Conservation (phyloP, 179 eudicot species). For the Vitellaria paradoxa region DNA sequence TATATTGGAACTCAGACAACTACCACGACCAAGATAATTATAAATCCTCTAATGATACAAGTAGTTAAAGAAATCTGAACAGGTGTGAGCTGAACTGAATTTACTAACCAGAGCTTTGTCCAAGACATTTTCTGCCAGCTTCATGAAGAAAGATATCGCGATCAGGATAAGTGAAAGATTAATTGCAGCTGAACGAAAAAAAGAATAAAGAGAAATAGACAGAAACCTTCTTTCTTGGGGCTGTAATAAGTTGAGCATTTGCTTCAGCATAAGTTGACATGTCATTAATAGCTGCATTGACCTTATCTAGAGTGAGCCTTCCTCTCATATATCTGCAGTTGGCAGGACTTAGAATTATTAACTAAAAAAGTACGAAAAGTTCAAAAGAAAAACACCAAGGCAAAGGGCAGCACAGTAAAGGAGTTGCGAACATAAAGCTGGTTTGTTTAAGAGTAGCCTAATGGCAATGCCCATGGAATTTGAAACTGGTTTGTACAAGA, state of each 20-base stretch:
- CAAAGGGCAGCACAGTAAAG: neutral
- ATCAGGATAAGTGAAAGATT: slow-evolving; percentile 13
- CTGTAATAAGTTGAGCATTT: slow-evolving; percentile 72
- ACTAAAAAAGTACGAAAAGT: neutral
- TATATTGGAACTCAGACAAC: neutral
- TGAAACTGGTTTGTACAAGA: neutral
- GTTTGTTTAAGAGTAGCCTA: no score
- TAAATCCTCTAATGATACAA: neutral
- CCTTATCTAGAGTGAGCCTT: slow-evolving; percentile 82
- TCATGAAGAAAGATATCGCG: slow-evolving; percentile 26
- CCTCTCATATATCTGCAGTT: slow-evolving; percentile 82
- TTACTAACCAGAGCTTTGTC: slow-evolving; percentile 81
- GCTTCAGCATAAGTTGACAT: slow-evolving; percentile 87
- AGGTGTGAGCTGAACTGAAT: slow-evolving; percentile 1
- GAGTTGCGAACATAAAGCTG: slow-evolving; percentile 6
- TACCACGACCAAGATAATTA: neutral
- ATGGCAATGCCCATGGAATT: no score
- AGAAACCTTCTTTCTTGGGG: slow-evolving; percentile 82
- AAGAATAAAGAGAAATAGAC: slow-evolving; percentile 10
- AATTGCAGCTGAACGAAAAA: slow-evolving; percentile 18
- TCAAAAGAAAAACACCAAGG: neutral
- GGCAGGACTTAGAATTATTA: slow-evolving; percentile 15
- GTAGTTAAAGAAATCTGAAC: neutral
- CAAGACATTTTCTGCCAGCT: slow-evolving; percentile 72
- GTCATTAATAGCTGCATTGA: slow-evolving; percentile 80